These are phyloP conservation scores for Oenanthe javanica DNA, from an alignment of 140 eudicot genomes.

Conservation along the genomic window DNA sequence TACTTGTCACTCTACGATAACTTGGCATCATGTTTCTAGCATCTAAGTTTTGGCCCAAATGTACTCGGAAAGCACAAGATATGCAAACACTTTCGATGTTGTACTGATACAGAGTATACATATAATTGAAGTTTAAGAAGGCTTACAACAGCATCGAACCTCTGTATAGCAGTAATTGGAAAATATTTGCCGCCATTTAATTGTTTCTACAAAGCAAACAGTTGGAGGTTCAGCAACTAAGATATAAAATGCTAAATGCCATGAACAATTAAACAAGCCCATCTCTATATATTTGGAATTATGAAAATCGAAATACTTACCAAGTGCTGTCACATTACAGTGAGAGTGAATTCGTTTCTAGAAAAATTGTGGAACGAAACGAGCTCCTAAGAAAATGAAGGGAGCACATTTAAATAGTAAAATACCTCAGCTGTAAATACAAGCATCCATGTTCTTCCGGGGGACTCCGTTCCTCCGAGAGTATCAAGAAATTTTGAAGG, in stretches of 20 bases:
- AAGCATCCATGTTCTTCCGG: conserved; percentile 99
- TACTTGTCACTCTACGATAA: not conserved
- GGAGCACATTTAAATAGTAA: not conserved
- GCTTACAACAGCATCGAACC: conserved; percentile 95
- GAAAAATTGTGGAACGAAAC: not conserved
- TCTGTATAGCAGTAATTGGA: conserved; percentile 90
- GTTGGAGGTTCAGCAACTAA: not conserved
- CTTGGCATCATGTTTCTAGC: not conserved
- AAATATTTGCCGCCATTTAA: conserved; percentile 66
- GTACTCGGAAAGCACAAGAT: not conserved
- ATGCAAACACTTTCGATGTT: not conserved
- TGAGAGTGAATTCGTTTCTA: not conserved
- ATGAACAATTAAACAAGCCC: not conserved
- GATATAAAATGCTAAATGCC: not conserved
- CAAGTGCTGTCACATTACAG: not conserved
- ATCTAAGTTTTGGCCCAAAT: not conserved
- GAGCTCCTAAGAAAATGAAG: not conserved
- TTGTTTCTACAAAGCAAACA: conserved; percentile 36
- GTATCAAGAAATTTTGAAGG: conserved; percentile 75
- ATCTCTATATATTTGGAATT: not conserved
- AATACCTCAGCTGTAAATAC: conserved; percentile 77
- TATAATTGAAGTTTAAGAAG: conserved; percentile 8
- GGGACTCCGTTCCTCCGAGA: conserved; percentile 85
- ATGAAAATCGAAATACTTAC: not conserved
- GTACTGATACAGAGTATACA: not conserved